Conservation (phyloP, 768 basidiomycete genomes). For the Leccinum subtestaceum region DNA sequence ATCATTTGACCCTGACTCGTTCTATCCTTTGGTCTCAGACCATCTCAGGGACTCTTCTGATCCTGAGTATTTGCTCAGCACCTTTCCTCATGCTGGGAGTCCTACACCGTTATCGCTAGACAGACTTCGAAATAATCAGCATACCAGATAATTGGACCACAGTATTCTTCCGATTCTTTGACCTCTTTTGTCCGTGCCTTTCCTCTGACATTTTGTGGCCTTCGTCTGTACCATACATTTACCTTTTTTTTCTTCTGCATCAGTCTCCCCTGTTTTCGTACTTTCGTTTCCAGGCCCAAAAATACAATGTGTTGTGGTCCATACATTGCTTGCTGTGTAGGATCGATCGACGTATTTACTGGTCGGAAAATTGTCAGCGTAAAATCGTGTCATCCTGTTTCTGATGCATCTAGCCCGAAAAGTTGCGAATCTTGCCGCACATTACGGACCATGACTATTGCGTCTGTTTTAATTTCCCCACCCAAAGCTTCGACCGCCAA, state of each 20-base stretch:
- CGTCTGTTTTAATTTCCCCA: neutral
- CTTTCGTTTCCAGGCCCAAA: neutral
- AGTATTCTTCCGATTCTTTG: neutral
- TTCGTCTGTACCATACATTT: neutral
- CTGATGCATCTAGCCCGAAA: neutral
- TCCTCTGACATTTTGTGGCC: neutral
- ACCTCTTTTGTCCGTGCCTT: neutral
- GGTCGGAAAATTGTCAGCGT: neutral
- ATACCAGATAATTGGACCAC: constrained; percentile 1
- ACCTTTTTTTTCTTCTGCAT: neutral
- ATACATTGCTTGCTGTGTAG: neutral
- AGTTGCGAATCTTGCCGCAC: neutral
- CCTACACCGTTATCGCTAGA: constrained; percentile 2
- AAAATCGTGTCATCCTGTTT: neutral
- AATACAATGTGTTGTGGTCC: neutral
- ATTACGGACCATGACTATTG: neutral
- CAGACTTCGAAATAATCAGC: neutral
- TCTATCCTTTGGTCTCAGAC: constrained; percentile 5
- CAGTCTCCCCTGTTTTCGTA: neutral
- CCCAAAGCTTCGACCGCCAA: neutral
- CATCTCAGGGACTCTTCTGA: neutral
- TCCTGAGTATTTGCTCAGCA: neutral
- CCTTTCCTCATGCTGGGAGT: constrained; percentile 3
- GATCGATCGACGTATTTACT: neutral
- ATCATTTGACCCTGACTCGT: neutral